Conservation (phyloP, 345 rosid genomes). For the Bruguiera gymnorhiza region DNA sequence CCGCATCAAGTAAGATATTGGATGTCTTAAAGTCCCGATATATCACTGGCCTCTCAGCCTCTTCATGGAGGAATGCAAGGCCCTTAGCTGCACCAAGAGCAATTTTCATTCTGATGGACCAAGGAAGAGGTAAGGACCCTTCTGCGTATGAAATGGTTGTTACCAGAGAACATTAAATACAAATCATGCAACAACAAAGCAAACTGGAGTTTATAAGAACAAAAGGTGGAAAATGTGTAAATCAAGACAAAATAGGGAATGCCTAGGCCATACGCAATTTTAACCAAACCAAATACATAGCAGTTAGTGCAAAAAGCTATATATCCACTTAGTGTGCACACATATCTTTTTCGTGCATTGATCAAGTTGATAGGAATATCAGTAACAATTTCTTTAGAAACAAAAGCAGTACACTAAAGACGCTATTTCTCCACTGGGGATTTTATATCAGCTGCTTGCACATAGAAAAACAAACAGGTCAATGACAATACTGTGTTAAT, state of each 20-base stretch:
- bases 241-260: neutral
- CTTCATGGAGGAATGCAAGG: constrained; percentile 42
- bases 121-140: constrained; percentile 41
- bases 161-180: constrained; percentile 26
- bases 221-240: neutral
- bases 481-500: neutral
- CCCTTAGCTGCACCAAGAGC: constrained; percentile 45
- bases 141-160: constrained; percentile 31
- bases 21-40: constrained; percentile 47
- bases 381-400: neutral
- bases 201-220: neutral
- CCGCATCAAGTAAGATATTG: constrained; percentile 39
- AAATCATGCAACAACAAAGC: neutral
- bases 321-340: neutral
- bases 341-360: neutral
- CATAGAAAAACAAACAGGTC: neutral
- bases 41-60: constrained; percentile 40
- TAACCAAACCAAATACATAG: neutral
- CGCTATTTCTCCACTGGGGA: no score
- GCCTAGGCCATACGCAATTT: neutral
- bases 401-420: neutral
- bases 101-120: constrained; percentile 45
- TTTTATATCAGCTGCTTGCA: neutral
- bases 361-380: neutral
- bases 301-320: neutral